Percentiles rank a stretch among this genome's conserved stretches.
Evolutionary conservation across 441 rosid genomes (phyloP).

Genomic region (Aquilaria agallochum): DNA sequence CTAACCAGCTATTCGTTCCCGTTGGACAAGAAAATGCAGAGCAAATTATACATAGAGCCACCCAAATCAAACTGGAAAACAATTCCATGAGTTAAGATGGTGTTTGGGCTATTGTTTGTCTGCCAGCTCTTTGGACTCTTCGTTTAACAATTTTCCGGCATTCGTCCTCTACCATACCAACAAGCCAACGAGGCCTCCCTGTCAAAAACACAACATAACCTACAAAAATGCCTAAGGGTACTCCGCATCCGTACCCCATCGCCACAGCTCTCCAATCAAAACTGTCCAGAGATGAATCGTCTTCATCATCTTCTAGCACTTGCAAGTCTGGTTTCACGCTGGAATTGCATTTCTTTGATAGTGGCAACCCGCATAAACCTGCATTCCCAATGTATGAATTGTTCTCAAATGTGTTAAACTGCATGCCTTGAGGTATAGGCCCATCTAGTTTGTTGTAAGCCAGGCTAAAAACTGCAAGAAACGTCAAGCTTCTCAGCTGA

Average conservation of each 20-base stretch:
- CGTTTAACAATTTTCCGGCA: neutral
- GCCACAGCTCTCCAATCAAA: constrained; percentile 1
- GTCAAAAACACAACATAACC: neutral
- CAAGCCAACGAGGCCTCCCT: neutral
- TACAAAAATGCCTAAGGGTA: neutral
- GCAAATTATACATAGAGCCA: too few relatives aligned
- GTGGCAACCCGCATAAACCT: too few relatives aligned
- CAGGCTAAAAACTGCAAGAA: too few relatives aligned
- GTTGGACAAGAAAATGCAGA: too few relatives aligned
- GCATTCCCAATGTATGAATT: neutral
- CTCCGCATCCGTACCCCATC: constrained; percentile 12
- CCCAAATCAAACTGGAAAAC: neutral
- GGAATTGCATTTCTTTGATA: too few relatives aligned
- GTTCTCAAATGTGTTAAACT: constrained; percentile 6
- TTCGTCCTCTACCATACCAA: neutral
- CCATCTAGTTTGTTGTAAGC: constrained; percentile 3
- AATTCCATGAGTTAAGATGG: neutral
- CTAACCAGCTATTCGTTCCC: too few relatives aligned
- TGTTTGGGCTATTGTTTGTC: neutral
- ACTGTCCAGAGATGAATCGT: neutral
- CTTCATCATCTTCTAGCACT: too few relatives aligned
- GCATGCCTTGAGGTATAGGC: too few relatives aligned
- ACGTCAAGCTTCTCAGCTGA: too few relatives aligned
- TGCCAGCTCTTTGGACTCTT: neutral
- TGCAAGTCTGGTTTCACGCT: too few relatives aligned